Base-by-base conservation (phyloP, 2,329 filamentous ascomycete species). In the Stachybotrys chartarum region DNA sequence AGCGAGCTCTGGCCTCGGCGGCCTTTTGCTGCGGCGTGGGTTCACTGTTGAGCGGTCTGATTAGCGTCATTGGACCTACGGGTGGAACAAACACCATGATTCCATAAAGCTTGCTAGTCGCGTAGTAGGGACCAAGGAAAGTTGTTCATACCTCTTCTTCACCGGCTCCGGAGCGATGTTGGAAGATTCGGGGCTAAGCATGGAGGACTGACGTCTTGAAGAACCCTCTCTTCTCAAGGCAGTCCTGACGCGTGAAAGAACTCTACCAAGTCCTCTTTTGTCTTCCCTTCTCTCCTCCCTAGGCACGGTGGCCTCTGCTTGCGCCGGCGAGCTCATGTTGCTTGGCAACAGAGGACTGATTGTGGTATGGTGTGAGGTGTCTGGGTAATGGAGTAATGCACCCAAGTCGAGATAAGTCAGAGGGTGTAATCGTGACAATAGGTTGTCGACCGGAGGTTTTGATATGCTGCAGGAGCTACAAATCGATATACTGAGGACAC, bases 211-310 rank as follows among this genome's bases (percentile, higher is more conserved):
- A 42, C 66, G 63, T 57, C 64, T 69, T 7, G 66, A 64, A 7
- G 68, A 64, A 12, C 77, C 75, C 57, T 72, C 67, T 60, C 70
- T 75, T 66, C 70, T 79, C 50, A 81, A 70, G 35, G 78, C 77
- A 3, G 77, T 77, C 71, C 75, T 82, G 64, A 79, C 71, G 42
- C 76, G 71, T 42, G 74, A 74, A 35, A 82, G 58, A 18, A 81
- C 68, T 62, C 72, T 79, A 54, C 73, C 74, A 31, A 82, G 60
- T 12, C 75, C 73, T 65, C 72, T 79, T 69, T 75, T 79, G 61
- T 75, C 73, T 63, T 24, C 24, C 24, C 24, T 24, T 24, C 69
- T 72, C 49, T 67, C 65, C 52, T 63, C 61, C 57, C 65, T 67
- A 52, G 68, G 66, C 54, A 60, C 58, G 44, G 68, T 70, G 45